Evolutionary conservation across 2,329 filamentous ascomycete species (phyloP).

Genomic region (Xenoacremonium recifei): DNA sequence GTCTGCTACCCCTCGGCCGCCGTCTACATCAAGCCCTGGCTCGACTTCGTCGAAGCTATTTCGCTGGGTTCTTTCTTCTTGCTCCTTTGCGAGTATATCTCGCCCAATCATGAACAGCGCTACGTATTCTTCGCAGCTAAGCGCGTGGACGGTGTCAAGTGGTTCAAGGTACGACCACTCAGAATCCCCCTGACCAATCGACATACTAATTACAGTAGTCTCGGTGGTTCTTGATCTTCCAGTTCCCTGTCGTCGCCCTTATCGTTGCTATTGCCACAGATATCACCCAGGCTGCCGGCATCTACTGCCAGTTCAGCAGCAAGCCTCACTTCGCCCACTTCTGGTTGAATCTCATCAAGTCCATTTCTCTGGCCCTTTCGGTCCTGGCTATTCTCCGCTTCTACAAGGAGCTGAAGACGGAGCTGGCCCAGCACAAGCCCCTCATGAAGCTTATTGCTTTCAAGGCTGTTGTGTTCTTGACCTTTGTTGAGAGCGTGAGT

Average conservation of each 20-base stretch:
- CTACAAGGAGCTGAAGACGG: conserved; percentile 14
- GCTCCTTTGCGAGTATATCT: background rate
- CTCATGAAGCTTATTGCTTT: conserved; percentile 20
- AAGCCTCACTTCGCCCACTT: conserved; percentile 14
- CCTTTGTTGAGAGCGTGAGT: conserved; percentile 17
- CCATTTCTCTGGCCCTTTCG: conserved; percentile 10
- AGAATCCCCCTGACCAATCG: conserved; percentile 15
- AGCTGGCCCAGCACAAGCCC: conserved; percentile 16
- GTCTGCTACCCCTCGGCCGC: background rate
- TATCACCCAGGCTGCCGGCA: conserved; percentile 13
- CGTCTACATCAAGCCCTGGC: background rate
- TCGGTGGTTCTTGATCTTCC: conserved; percentile 22
- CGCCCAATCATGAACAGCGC: background rate
- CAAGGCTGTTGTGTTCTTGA: conserved; percentile 15
- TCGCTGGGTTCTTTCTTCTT: background rate
- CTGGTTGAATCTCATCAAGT: conserved; percentile 7
- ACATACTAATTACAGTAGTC: conserved; percentile 9
- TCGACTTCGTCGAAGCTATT: background rate
- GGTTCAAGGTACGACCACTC: conserved; percentile 1
- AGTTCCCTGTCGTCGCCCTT: conserved; percentile 17
- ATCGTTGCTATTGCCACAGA: conserved; percentile 10
- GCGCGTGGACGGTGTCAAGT: background rate
- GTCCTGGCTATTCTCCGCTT: conserved; percentile 16
- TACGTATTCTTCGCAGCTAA: background rate
- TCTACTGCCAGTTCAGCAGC: conserved; percentile 16